Evolutionary conservation across 371 early-diverging fungal genomes (phyloP), one percentile per base, ranked within the genome.

Genomic region (Furculomyces boomerangus): DNA sequence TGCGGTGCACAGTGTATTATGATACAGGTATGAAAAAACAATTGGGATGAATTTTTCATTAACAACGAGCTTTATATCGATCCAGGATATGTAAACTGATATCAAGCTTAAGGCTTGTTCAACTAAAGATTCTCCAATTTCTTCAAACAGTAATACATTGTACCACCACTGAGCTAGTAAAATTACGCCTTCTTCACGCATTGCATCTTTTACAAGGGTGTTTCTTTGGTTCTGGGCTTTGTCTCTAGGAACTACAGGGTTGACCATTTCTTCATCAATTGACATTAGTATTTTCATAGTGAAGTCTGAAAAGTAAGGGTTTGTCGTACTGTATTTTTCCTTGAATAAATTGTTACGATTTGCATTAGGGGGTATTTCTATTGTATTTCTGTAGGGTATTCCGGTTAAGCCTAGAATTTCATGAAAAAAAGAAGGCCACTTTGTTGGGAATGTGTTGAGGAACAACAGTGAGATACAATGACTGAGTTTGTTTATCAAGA

Each of bases 241-340:
- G 24, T 77, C 69, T 24, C 90, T 79, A 8, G 78, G 76, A 28
- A 84, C 80, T 30, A 79, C 74, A 16, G 78, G 72, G 49, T 80
- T 83, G 41, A 86, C 90, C 58, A 93, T 80, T 62, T 93, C 90
- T 53, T 93, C 92, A 66, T 95, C 90, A 37, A 95, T 84, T 10
- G 83, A 77, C 49, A 76, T 61, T 50, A 83, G 76, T 27, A 93
- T 73, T 59, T 83, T 77, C 56, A 93, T 67, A 64, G 92, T 80
- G 56, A 89, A 75, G 62, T 90, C 85, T 28, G 83, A 74, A 56
- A 83, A 74, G 31, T 72, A 71, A 51, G 74, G 73, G 54, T 78
- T 77, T 7, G 71, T 48, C 48, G 67, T 52, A 43, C n/a, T n/a
- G 20, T n/a, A 43, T 43, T 43, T 43, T 5, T 10, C 10, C 10